These are phyloP conservation scores for Phytophthora crassamura DNA, from an alignment of 352 stramenopile species.

Conservation along the genomic window DNA sequence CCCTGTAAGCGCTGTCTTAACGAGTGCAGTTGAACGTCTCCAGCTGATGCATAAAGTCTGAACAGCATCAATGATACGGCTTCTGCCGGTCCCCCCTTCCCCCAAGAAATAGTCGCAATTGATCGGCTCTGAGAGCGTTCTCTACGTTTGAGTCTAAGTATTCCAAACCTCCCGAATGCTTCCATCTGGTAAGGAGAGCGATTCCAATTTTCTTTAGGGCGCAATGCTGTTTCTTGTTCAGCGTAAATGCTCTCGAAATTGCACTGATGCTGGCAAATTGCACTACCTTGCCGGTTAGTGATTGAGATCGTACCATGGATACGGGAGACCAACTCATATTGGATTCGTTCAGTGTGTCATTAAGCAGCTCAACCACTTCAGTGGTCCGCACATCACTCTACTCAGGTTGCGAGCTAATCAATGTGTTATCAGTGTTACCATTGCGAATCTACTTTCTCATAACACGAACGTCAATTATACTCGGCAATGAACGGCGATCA, in stretches of 20 bases:
- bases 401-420: too few species aligned
- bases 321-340: too few species aligned
- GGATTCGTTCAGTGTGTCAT: neutral
- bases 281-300: too few species aligned
- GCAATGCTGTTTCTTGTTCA: neutral
- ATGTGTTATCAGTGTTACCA: too few species aligned
- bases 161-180: neutral
- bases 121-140: neutral
- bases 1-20: neutral
- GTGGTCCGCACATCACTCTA: neutral
- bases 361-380: neutral
- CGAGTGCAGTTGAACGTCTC: neutral
- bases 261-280: too few species aligned
- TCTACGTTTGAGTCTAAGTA: neutral
- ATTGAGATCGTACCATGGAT: too few species aligned
- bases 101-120: slow-evolving; percentile 7
- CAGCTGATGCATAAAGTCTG: neutral
- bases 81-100: slow-evolving; percentile 7
- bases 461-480: too few species aligned
- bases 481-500: too few species aligned
- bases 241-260: neutral
- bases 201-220: slow-evolving; percentile 1
- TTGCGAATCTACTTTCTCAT: too few species aligned
- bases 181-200: neutral
- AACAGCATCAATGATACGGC: slow-evolving; percentile 3